Evolutionary conservation across 2,329 filamentous ascomycete genomes (phyloP).

Genomic region (Metarhizium humberi): DNA sequence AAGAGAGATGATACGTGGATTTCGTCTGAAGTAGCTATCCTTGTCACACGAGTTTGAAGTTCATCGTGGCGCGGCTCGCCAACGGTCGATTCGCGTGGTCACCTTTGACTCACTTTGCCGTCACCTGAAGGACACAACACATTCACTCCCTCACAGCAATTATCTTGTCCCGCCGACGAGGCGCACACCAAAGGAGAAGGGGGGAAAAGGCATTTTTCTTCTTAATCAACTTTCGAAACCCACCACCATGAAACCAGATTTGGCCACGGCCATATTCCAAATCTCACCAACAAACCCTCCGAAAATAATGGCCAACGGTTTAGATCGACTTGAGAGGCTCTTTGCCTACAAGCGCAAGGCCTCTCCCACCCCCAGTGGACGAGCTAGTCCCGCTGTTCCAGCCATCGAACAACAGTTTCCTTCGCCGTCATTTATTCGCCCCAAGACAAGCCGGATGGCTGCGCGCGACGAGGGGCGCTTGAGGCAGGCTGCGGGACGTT

Average conservation of each 20-base stretch:
- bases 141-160: constrained; percentile 3
- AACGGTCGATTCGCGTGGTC: constrained; percentile 2
- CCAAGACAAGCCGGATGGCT: constrained; percentile 44
- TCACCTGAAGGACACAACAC: constrained; percentile 7
- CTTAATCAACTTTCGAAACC: background rate
- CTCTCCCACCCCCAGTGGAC: constrained; percentile 16
- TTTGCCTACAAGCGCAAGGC: constrained; percentile 36
- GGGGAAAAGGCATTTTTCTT: too few relatives aligned
- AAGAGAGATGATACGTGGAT: background rate
- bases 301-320: constrained; percentile 36
- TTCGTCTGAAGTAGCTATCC: constrained; percentile 1
- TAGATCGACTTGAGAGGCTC: constrained; percentile 42
- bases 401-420: constrained; percentile 33
- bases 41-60: background rate
- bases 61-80: constrained; percentile 3
- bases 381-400: constrained; percentile 12
- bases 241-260: background rate
- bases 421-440: constrained; percentile 45
- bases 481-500: constrained; percentile 18
- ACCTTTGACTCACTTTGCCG: constrained; percentile 10
- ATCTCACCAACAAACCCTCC: background rate
- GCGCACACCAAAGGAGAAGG: background rate
- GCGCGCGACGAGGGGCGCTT: constrained; percentile 40
- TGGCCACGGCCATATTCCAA: background rate
- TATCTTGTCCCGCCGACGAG: background rate